Percentiles rank a stretch among this genome's conserved stretches.
These are phyloP conservation scores for Fomitopsis serialis DNA, from an alignment of 768 basidiomycete genomes.

Conservation along the genomic window DNA sequence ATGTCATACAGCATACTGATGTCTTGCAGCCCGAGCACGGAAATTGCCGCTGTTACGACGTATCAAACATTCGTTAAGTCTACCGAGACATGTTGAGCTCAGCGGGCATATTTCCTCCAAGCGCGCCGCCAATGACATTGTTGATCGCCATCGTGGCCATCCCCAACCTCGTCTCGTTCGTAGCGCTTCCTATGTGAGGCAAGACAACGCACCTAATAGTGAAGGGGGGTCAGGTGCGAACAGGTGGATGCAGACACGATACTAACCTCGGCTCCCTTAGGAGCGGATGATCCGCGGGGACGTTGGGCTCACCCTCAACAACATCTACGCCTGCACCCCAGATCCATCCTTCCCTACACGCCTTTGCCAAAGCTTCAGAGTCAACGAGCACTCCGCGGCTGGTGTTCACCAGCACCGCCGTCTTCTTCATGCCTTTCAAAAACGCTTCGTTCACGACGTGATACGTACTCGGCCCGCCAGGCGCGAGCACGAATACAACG, in stretches of 20 bases:
- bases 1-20: too few relatives aligned
- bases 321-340: slow-evolving; percentile 95
- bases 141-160: slow-evolving; percentile 77
- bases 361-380: slow-evolving; percentile 80
- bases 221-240: background rate
- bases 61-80: too few relatives aligned
- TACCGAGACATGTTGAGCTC: slow-evolving; percentile 28
- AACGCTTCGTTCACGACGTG: slow-evolving; percentile 72
- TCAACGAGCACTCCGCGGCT: slow-evolving; percentile 86
- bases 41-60: too few relatives aligned
- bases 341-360: slow-evolving; percentile 72
- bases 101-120: slow-evolving; percentile 50
- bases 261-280: slow-evolving; percentile 68
- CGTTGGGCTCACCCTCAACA: slow-evolving; percentile 84
- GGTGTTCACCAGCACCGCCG: slow-evolving; percentile 79
- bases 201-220: slow-evolving; percentile 64
- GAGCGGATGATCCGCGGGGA: slow-evolving; percentile 70
- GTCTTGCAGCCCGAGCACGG: too few relatives aligned
- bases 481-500: slow-evolving; percentile 78
- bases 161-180: slow-evolving; percentile 71
- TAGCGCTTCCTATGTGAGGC: slow-evolving; percentile 91
- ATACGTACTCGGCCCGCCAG: slow-evolving; percentile 63
- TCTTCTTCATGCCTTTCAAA: slow-evolving; percentile 79
- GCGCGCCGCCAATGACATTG: slow-evolving; percentile 59
- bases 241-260: background rate